Conservation (phyloP, 192 early-diverging fungal genomes). For the Neocallimastix lanati region DNA sequence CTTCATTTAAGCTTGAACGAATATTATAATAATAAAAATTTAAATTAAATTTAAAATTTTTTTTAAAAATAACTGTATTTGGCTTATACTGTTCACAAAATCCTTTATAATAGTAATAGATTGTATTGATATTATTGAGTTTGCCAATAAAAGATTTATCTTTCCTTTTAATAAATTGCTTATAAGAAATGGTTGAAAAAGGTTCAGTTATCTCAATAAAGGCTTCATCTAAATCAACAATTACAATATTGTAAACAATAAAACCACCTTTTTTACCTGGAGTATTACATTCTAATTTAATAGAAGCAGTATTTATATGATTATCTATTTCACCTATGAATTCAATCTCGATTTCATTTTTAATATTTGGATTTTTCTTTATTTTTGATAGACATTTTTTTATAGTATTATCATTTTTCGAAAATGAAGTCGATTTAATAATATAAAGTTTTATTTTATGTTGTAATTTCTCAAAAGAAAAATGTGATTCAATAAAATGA, state of each 20-base stretch:
- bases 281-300: background rate
- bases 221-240: background rate
- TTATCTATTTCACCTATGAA: background rate
- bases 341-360: background rate
- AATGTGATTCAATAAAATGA: no score
- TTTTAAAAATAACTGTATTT: background rate
- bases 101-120: background rate
- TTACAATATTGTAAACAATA: background rate
- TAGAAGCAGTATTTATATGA: background rate
- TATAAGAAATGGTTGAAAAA: background rate
- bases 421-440: background rate
- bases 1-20: background rate
- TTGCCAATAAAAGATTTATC: background rate
- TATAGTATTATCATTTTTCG: background rate
- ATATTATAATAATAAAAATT: background rate
- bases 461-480: background rate
- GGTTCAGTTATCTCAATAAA: background rate
- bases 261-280: background rate
- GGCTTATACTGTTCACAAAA: background rate
- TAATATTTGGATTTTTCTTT: background rate
- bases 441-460: background rate
- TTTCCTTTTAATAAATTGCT: background rate
- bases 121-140: background rate
- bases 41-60: background rate
- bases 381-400: background rate